Evolutionary conservation across 805 yeast genomes (phyloP).

Genomic region (Wickerhamiella parazyma): DNA sequence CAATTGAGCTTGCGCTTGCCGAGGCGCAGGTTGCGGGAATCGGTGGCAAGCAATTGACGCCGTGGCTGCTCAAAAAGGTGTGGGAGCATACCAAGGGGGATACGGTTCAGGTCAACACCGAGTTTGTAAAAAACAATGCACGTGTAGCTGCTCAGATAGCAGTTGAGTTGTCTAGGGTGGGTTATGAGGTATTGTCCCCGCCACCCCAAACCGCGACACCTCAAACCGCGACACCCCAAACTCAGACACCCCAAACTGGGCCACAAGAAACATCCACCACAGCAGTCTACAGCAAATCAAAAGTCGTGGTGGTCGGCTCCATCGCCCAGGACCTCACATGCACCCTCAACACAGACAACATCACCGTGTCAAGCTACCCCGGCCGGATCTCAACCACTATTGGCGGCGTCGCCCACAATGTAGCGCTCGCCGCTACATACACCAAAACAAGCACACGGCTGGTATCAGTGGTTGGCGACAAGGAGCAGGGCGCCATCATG

Average conservation of each 20-base stretch:
- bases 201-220: too few species aligned
- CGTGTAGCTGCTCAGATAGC: constrained; percentile 56
- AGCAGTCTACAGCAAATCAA: background rate
- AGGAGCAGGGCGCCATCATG: constrained; percentile 23
- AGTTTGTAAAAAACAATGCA: constrained; percentile 69
- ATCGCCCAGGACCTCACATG: constrained; percentile 64
- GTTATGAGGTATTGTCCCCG: too few species aligned
- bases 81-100: constrained; percentile 56
- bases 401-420: constrained; percentile 81
- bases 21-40: constrained; percentile 43
- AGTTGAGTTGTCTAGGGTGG: constrained; percentile 28
- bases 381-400: constrained; percentile 42
- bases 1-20: constrained; percentile 44
- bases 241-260: background rate
- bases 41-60: constrained; percentile 65
- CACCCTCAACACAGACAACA: constrained; percentile 27
- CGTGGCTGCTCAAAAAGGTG: constrained; percentile 53
- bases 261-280: background rate
- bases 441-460: constrained; percentile 28
- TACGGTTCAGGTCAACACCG: constrained; percentile 56
- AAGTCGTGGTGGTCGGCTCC: constrained; percentile 50
- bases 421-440: constrained; percentile 48
- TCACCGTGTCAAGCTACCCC: constrained; percentile 51
- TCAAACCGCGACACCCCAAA: too few species aligned
- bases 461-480: constrained; percentile 51